Percentiles rank a stretch among this genome's conserved stretches.
Evolutionary conservation across 1,284 basidiomycete genomes (phyloP).

Genomic region (Phenoliferia sp.): DNA sequence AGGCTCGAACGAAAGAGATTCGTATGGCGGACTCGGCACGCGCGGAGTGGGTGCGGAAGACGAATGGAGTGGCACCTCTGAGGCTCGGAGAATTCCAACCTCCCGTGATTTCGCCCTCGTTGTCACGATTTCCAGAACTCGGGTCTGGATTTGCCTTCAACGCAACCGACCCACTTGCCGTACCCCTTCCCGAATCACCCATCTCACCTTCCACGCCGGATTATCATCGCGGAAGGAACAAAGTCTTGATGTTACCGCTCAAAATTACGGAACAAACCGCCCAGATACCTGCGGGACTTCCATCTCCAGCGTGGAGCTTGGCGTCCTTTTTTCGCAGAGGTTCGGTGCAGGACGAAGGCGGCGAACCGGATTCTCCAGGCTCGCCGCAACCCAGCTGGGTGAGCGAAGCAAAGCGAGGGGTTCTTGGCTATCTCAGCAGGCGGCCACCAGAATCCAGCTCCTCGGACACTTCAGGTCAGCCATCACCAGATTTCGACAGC

Average conservation of each 20-base stretch:
- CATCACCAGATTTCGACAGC: constrained; percentile 19
- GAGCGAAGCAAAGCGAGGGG: not conserved
- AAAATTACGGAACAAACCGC: constrained; percentile 6
- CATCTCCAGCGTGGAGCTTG: constrained; percentile 6
- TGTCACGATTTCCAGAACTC: not conserved
- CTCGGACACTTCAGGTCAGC: not conserved
- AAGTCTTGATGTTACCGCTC: constrained; percentile 16
- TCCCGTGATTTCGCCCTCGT: not conserved
- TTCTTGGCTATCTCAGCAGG: not conserved
- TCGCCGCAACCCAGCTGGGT: constrained; percentile 1
- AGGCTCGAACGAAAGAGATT: not conserved
- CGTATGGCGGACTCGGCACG: not conserved
- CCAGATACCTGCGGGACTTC: not conserved
- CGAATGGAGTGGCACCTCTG: not conserved
- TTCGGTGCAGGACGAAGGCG: not conserved
- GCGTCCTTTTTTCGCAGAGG: not conserved
- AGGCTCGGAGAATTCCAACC: not conserved
- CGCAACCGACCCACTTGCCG: constrained; percentile 8
- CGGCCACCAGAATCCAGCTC: not conserved
- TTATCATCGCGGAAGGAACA: constrained; percentile 1
- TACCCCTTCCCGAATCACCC: constrained; percentile 6
- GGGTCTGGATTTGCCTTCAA: constrained; percentile 17
- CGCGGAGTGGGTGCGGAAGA: constrained; percentile 3
- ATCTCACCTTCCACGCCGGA: constrained; percentile 1
- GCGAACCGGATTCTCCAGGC: constrained; percentile 8